Conservation (phyloP, 2,329 filamentous ascomycete species). For the Diaporthe helianthi region DNA sequence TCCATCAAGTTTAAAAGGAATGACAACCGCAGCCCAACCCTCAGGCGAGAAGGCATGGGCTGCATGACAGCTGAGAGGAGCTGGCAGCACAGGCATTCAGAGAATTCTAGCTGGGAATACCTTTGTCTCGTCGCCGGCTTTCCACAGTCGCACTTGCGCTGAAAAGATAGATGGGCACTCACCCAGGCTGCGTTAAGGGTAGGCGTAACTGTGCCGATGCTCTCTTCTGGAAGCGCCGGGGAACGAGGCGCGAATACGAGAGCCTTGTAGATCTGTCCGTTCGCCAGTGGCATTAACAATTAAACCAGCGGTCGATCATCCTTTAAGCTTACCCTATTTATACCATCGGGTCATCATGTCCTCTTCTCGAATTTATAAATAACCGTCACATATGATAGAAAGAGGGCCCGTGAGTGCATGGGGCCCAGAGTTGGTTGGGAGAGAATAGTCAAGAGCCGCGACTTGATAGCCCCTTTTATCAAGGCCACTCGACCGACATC, state of each 20-base stretch:
- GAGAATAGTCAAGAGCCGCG: no score
- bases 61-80: not conserved
- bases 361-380: not conserved
- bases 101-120: no score
- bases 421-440: not conserved
- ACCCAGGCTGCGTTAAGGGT: not conserved
- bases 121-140: not conserved
- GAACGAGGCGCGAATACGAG: not conserved
- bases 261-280: slow-evolving; percentile 4
- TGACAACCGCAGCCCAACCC: not conserved
- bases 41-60: no score
- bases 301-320: not conserved
- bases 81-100: not conserved
- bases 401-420: no score
- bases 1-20: not conserved
- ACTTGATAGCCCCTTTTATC: no score
- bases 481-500: no score
- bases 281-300: not conserved
- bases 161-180: not conserved
- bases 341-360: not conserved
- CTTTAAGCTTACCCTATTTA: not conserved
- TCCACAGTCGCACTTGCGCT: not conserved
- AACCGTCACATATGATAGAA: not conserved
- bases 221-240: not conserved
- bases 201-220: not conserved